Evolutionary conservation across 495 filamentous ascomycete species (phyloP).

Genomic region (Astrothelium subdiscretum): DNA sequence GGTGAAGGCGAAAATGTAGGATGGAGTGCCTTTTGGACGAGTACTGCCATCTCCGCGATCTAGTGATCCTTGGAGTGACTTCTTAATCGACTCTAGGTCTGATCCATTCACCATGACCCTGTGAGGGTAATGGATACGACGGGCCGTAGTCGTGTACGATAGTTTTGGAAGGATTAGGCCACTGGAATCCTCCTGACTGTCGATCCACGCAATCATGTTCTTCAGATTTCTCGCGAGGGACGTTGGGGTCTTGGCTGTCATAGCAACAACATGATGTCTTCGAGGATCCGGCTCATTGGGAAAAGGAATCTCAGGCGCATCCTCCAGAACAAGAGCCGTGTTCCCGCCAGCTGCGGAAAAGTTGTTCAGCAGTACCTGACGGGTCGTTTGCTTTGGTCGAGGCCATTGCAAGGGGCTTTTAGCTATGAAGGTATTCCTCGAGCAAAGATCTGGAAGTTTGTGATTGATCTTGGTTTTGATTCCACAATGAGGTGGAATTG

Average conservation of each 20-base stretch:
- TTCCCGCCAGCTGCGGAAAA: slow-evolving; percentile 24
- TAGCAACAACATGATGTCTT: slow-evolving; percentile 17
- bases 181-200: slow-evolving; percentile 16
- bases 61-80: slow-evolving; percentile 22
- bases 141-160: slow-evolving; percentile 30
- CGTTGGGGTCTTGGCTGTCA: slow-evolving; percentile 28
- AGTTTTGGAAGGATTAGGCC: slow-evolving; percentile 23
- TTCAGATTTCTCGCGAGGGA: slow-evolving; percentile 30
- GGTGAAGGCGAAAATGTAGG: slow-evolving; percentile 37
- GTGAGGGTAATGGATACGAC: slow-evolving; percentile 14
- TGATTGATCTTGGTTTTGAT: slow-evolving; percentile 34
- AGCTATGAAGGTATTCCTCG: slow-evolving; percentile 14
- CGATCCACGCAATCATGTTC: slow-evolving; percentile 24
- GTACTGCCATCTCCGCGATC: slow-evolving; percentile 22
- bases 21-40: slow-evolving; percentile 20
- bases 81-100: slow-evolving; percentile 29
- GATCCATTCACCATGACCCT: slow-evolving; percentile 15
- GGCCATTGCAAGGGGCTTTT: background rate
- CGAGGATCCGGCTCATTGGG: slow-evolving; percentile 21
- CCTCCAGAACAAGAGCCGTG: slow-evolving; percentile 29
- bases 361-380: slow-evolving; percentile 17
- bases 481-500: slow-evolving; percentile 29
- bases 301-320: slow-evolving; percentile 17
- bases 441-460: slow-evolving; percentile 19
- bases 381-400: slow-evolving; percentile 4